These are phyloP conservation scores for Colletotrichum sp. DNA, from an alignment of 2,329 filamentous ascomycete genomes.

Conservation along the genomic window DNA sequence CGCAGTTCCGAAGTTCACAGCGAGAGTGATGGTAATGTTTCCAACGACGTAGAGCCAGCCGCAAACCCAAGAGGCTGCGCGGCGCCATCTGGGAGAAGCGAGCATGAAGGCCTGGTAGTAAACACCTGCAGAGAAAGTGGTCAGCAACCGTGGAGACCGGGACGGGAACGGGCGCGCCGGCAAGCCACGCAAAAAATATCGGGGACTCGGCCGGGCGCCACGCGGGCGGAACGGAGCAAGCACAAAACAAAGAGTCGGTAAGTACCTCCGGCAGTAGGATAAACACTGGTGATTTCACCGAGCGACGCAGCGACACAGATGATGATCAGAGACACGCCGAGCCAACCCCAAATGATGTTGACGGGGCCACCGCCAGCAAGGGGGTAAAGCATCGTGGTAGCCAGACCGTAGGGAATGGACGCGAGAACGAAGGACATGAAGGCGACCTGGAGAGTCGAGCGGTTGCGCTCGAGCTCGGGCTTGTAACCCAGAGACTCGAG, in stretches of 20 bases:
- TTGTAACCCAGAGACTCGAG: slow-evolving; percentile 71
- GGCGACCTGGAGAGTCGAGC: slow-evolving; percentile 72
- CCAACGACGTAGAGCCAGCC: slow-evolving; percentile 81
- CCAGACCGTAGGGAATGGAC: slow-evolving; percentile 75
- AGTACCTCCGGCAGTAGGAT: slow-evolving; percentile 74
- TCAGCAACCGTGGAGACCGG: slow-evolving; percentile 16
- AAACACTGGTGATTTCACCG: slow-evolving; percentile 77
- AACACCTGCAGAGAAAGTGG: slow-evolving; percentile 45
- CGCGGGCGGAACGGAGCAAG: neutral
- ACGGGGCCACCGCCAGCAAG: slow-evolving; percentile 70
- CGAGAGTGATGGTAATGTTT: slow-evolving; percentile 82
- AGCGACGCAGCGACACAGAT: slow-evolving; percentile 74
- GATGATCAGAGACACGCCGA: slow-evolving; percentile 71
- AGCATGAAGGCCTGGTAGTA: slow-evolving; percentile 85
- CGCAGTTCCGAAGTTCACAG: slow-evolving; percentile 82
- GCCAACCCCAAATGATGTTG: slow-evolving; percentile 77
- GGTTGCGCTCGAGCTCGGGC: slow-evolving; percentile 67
- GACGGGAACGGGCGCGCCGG: neutral
- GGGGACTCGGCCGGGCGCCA: neutral
- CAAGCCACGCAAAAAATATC: neutral
- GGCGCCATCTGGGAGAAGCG: slow-evolving; percentile 63
- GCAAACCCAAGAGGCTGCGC: slow-evolving; percentile 71
- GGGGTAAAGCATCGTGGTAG: slow-evolving; percentile 73
- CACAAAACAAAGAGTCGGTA: slow-evolving; percentile 1
- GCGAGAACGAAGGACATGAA: slow-evolving; percentile 81